Base-by-base conservation (phyloP, 2,329 filamentous ascomycete species). In the Paradendryphiella salina region DNA sequence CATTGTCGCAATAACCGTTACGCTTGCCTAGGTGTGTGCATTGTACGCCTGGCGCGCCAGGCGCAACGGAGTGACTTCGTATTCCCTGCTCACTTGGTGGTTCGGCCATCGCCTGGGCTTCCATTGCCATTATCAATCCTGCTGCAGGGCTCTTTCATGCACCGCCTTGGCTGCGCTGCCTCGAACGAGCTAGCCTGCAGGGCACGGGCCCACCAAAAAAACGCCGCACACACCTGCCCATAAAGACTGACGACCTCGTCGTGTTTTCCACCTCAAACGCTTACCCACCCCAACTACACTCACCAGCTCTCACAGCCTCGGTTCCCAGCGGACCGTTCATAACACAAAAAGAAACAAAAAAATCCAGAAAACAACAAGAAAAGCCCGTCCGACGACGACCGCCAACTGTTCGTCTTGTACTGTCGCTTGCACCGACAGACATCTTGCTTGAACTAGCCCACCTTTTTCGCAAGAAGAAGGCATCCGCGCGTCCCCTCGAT, bases 341-440 rank as follows among this genome's bases (percentile, higher is more conserved):
- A 71, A 67, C 65, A 66, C 64, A 71, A 72, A 61, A 70, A 71
- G 64, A 63, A 61, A 62, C 64, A 71, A 71, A 73, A 73, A 73
- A 71, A 69, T 64, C 47, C 64, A 71, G 65, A 72, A 72, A 71
- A 71, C 56, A 21, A 58, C 65, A 66, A 65, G 67, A 71, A 70
- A 61, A 60, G 37, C 59, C 46, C 53, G 65, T 61, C 57, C 52
- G 65, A 66, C 65, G 61, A 64, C 64, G 53, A 54, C 53, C 28
- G 61, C 57, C 63, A 64, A 60, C 52, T 50, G 60, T 55, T 65
- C 64, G 52, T 59, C 57, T 53, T 46, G 37, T 54, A 52, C 64
- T 59, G 64, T 68, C 66, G 56, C 63, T 65, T 64, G 64, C 61
- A 54, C 55, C 64, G 59, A 63, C 60, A 57, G 56, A 63, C 56